Evolutionary conservation across 2,329 filamentous ascomycete species (phyloP).

Genomic region (Mycogone perniciosa): DNA sequence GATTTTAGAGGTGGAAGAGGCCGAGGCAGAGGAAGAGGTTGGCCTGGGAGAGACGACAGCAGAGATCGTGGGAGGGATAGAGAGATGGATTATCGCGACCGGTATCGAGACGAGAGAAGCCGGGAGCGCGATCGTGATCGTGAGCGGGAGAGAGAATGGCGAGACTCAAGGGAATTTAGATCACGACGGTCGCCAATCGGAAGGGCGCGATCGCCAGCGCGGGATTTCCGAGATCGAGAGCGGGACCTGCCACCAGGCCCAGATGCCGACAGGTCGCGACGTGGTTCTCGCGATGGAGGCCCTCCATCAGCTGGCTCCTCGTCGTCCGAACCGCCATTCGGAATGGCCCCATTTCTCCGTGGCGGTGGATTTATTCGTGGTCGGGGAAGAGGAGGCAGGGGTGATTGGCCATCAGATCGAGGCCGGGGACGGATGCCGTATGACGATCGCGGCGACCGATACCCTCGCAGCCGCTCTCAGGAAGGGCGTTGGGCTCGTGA

Average conservation of each 20-base stretch:
- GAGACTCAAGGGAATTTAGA: conserved; percentile 33
- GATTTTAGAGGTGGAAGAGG: conserved; percentile 52
- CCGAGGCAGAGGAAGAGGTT: conserved; percentile 52
- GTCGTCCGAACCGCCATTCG: conserved; percentile 60
- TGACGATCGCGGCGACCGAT: conserved; percentile 55
- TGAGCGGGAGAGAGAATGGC: conserved; percentile 45
- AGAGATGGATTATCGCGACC: conserved; percentile 53
- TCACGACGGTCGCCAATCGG: conserved; percentile 52
- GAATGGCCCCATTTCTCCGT: conserved; percentile 43
- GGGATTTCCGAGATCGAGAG: conserved; percentile 57
- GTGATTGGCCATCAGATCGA: conserved; percentile 37
- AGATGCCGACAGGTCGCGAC: conserved; percentile 60
- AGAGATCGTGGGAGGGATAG: conserved; percentile 54
- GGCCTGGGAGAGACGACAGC: conserved; percentile 53
- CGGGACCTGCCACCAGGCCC: conserved; percentile 54
- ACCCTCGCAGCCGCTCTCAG: conserved; percentile 59
- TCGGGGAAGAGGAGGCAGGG: conserved; percentile 41
- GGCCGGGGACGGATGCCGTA: conserved; percentile 53
- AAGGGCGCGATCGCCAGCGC: conserved; percentile 58
- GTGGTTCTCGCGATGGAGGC: conserved; percentile 63
- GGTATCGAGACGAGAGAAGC: conserved; percentile 54
- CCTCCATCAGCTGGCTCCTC: conserved; percentile 66
- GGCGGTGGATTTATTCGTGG: conserved; percentile 52
- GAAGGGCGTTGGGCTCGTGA: conserved; percentile 55
- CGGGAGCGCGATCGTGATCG: conserved; percentile 53